Conservation (phyloP, 2,329 filamentous ascomycete species). For the Sclerotinia nivalis region DNA sequence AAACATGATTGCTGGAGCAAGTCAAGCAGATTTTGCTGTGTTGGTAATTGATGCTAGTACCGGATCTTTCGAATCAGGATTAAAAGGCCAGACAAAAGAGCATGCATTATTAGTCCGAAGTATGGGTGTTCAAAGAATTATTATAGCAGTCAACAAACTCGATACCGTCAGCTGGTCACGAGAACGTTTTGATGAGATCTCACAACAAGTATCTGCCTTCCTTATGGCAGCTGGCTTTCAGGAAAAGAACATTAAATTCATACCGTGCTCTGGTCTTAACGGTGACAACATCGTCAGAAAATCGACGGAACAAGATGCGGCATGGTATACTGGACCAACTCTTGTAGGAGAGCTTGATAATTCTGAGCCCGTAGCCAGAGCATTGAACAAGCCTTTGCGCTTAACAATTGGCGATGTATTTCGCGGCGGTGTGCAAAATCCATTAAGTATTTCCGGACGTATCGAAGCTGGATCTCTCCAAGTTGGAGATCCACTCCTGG, state of each 20-base stretch:
- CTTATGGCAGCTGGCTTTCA: slow-evolving; percentile 80
- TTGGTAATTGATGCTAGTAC: slow-evolving; percentile 89
- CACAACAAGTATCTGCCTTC: slow-evolving; percentile 79
- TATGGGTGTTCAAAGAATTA: slow-evolving; percentile 82
- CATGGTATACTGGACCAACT: slow-evolving; percentile 81
- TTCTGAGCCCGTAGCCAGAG: slow-evolving; percentile 71
- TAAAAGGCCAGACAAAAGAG: slow-evolving; percentile 92
- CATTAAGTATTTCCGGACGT: slow-evolving; percentile 81
- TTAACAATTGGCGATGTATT: slow-evolving; percentile 89
- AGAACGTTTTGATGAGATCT: slow-evolving; percentile 81
- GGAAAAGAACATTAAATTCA: slow-evolving; percentile 76
- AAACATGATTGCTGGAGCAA: slow-evolving; percentile 97
- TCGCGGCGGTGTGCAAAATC: slow-evolving; percentile 73
- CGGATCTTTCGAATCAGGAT: slow-evolving; percentile 88
- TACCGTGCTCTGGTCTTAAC: slow-evolving; percentile 85
- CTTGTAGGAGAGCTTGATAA: slow-evolving; percentile 82
- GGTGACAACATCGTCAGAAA: slow-evolving; percentile 79
- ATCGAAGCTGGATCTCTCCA: slow-evolving; percentile 84
- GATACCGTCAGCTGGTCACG: slow-evolving; percentile 83
- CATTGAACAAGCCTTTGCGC: slow-evolving; percentile 76
- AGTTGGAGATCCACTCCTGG: slow-evolving; percentile 74
- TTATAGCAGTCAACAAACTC: slow-evolving; percentile 95
- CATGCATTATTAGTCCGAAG: slow-evolving; percentile 88
- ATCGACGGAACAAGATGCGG: slow-evolving; percentile 55
- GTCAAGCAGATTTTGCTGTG: slow-evolving; percentile 93